Evolutionary conservation across 495 filamentous ascomycete genomes (phyloP), one percentile per base, ranked within the genome.

Genomic region (Penicillium flavigenum): DNA sequence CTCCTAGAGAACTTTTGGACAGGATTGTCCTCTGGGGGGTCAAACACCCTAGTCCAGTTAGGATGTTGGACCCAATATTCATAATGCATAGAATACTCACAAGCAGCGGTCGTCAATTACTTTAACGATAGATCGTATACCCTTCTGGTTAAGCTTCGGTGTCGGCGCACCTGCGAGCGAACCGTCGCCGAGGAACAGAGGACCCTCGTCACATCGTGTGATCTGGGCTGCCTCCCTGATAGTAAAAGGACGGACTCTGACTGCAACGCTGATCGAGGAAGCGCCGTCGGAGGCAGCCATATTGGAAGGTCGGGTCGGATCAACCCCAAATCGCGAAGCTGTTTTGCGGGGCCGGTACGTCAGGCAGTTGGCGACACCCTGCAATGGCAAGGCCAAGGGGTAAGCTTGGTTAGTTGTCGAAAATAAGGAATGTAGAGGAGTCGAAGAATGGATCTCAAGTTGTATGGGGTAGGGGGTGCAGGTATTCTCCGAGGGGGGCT

Each of bases 101-200:
- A 99, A 75, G 78, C 95, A 96, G 66, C 87, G 88, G 68, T 98
- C 92, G 68, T 99, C 94, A 49, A 99, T 83, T 3, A 98, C 92
- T 76, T 96, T 98, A 68, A 99, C 88, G 56, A 99, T 90, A 0
- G 90, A 85, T 50, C 92, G 81, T 26, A 99, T 82, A 3, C 94
- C 95, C 61, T 93, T 94, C 61, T 88, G 84, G 63, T 86, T 83
- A 19, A 96, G 83, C 68, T 93, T 94, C 20, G 92, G 92, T 10
- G 79, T 68, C 24, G 92, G 92, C 24, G 83, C 88, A 48, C 82
- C 87, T 5, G 95, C 93, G 56, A 99, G 77, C 9, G 92, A 96
- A 19, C 94, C 94, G 67, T 98, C 94, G 45, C 94, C 94, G 26
- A 99, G 85, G 72, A 99, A 98, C 31, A 96, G 72, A 1, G 92